Conservation (phyloP, 805 yeast species). For the Deakozyma indianensis region DNA sequence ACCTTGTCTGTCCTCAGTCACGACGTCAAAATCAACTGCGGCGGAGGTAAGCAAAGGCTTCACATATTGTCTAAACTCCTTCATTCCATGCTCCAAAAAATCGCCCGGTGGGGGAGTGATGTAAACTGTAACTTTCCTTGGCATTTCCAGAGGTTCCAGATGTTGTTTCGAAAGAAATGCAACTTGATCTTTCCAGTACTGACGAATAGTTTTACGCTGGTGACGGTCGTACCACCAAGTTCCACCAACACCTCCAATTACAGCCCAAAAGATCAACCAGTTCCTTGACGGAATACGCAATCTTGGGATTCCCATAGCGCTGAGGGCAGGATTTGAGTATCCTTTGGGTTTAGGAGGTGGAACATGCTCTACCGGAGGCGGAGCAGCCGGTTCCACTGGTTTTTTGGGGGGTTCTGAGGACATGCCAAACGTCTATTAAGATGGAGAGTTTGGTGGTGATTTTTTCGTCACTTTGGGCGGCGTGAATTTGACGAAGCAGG, state of each 20-base stretch:
- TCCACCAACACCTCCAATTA: constrained; percentile 52
- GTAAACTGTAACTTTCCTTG: constrained; percentile 68
- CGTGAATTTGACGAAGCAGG: too few species aligned
- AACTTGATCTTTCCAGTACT: constrained; percentile 50
- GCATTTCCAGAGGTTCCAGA: constrained; percentile 32
- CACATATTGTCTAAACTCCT: constrained; percentile 59
- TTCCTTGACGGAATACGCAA: constrained; percentile 76
- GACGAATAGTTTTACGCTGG: constrained; percentile 52
- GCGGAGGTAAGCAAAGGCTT: constrained; percentile 79
- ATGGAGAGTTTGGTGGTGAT: background rate
- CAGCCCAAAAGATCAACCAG: constrained; percentile 82
- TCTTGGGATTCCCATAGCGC: constrained; percentile 72
- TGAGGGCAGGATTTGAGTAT: constrained; percentile 49
- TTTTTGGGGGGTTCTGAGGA: background rate
- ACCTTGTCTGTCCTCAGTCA: constrained; percentile 75
- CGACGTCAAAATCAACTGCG: constrained; percentile 70
- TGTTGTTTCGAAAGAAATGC: constrained; percentile 36
- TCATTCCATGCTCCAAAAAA: constrained; percentile 57
- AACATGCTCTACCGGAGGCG: background rate
- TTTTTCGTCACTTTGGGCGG: too few species aligned
- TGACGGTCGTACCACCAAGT: constrained; percentile 67
- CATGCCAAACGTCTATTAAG: background rate
- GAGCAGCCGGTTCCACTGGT: background rate
- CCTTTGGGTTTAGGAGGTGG: background rate
- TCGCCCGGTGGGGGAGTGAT: constrained; percentile 98